These are phyloP conservation scores for Phanerochaete sordida DNA, from an alignment of 768 basidiomycete genomes.

Conservation along the genomic window DNA sequence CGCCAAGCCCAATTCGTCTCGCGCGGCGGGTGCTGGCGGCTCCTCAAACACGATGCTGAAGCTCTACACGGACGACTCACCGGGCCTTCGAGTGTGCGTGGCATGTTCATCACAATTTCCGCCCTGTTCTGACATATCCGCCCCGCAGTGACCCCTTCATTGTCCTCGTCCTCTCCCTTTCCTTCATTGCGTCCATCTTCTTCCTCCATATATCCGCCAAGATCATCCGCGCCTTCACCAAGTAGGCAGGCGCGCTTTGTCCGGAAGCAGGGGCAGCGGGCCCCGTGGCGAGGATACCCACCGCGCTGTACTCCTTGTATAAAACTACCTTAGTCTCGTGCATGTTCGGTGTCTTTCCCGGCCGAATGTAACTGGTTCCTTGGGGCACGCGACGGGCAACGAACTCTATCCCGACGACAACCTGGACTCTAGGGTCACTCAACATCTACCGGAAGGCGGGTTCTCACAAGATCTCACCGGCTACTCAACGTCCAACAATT, in stretches of 20 bases:
- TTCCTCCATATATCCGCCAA: conserved; percentile 98
- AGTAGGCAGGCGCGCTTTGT: conserved; percentile 47
- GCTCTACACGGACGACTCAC: conserved; percentile 97
- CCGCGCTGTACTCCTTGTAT: conserved; percentile 5
- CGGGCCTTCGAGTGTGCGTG: conserved; percentile 94
- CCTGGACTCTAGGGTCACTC: not conserved
- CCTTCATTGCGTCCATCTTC: conserved; percentile 98
- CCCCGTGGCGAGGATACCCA: conserved; percentile 2
- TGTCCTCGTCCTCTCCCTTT: conserved; percentile 90
- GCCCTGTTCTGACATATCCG: not conserved
- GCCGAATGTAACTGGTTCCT: not conserved
- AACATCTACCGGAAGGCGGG: not conserved
- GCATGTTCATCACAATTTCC: not conserved
- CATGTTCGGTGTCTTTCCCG: not conserved
- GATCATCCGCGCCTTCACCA: conserved; percentile 86
- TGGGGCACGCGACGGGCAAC: not conserved
- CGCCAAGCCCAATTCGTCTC: conserved; percentile 77
- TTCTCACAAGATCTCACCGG: not conserved
- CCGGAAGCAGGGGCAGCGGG: not conserved
- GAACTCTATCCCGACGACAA: not conserved
- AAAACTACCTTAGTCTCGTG: conserved; percentile 3
- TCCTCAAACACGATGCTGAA: conserved; percentile 98
- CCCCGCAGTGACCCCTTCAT: conserved; percentile 86
- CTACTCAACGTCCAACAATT: not conserved
- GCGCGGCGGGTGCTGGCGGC: conserved; percentile 93